These are phyloP conservation scores for Brassica hybrid DNA, from an alignment of 441 rosid species.

Conservation along the genomic window DNA sequence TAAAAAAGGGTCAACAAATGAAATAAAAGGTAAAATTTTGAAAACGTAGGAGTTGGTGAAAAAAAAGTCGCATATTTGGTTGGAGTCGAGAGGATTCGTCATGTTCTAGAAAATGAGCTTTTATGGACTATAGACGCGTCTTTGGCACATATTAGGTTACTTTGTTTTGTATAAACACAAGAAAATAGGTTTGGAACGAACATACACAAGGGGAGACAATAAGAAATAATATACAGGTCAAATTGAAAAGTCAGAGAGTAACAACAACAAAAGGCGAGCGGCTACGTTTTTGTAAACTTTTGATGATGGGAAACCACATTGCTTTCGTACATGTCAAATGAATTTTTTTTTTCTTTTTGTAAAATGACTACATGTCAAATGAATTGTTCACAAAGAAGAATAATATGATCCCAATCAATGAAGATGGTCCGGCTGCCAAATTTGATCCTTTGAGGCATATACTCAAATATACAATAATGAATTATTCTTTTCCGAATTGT, in stretches of 20 bases:
- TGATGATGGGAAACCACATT: conserved; percentile 2
- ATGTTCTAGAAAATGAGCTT: conserved; percentile 9
- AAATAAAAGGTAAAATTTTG: background rate
- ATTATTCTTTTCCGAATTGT: too few relatives aligned
- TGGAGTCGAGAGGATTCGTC: background rate
- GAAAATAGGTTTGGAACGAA: conserved; percentile 1
- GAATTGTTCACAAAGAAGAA: background rate
- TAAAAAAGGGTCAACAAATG: background rate
- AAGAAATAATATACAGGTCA: conserved; percentile 22
- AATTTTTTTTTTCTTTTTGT: too few relatives aligned
- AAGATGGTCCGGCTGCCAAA: conserved; percentile 15
- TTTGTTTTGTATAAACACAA: conserved; percentile 34
- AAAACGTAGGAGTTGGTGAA: background rate
- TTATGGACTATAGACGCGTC: conserved; percentile 20
- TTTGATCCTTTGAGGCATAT: too few relatives aligned
- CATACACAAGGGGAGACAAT: background rate
- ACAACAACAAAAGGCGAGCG: background rate
- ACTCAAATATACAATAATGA: too few relatives aligned
- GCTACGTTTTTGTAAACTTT: background rate
- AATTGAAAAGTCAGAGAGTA: conserved; percentile 11
- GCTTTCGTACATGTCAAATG: conserved; percentile 9
- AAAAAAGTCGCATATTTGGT: background rate
- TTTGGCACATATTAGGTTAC: conserved; percentile 24
- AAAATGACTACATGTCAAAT: conserved; percentile 1
- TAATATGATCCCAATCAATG: background rate